Evolutionary conservation across 2,329 filamentous ascomycete genomes (phyloP).

Genomic region (Cladosporium sp.): DNA sequence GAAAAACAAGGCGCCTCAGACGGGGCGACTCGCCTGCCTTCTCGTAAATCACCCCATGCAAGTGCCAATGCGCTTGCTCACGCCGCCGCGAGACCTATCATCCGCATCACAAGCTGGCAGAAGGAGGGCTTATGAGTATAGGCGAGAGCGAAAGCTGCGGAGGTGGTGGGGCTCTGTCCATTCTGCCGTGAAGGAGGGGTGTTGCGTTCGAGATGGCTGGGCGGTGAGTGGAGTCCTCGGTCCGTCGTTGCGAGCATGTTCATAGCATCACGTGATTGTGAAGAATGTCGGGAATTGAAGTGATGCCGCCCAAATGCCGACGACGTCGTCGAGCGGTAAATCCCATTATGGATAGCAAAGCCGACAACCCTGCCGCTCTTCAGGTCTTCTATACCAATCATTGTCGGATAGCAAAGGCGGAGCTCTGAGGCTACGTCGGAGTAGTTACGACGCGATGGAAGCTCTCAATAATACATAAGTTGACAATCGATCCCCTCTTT

Average conservation of each 20-base stretch:
- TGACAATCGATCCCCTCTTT: background rate
- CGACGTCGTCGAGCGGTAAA: background rate
- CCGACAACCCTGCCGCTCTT: constrained; percentile 3
- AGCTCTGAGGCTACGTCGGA: constrained; percentile 2
- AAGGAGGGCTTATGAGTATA: background rate
- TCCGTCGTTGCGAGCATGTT: constrained; percentile 3
- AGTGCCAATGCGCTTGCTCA: constrained; percentile 5
- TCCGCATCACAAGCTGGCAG: constrained; percentile 7
- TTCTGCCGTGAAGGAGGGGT: constrained; percentile 18
- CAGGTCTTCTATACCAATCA: constrained; percentile 14
- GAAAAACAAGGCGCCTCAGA: constrained; percentile 11
- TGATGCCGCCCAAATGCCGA: background rate
- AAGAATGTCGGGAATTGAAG: background rate
- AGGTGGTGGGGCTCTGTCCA: background rate
- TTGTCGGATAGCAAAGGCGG: constrained; percentile 3
- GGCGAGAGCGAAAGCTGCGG: constrained; percentile 14
- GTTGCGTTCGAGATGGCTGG: constrained; percentile 5
- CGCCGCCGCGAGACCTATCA: constrained; percentile 10
- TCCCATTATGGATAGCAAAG: background rate
- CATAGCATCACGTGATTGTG: background rate
- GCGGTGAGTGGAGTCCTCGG: constrained; percentile 14
- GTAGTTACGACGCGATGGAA: constrained; percentile 1
- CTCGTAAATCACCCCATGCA: background rate
- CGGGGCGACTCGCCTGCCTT: constrained; percentile 17
- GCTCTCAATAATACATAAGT: constrained; percentile 2